Base-by-base conservation (phyloP, 768 basidiomycete species). In the Tricholoma hemisulphureum region DNA sequence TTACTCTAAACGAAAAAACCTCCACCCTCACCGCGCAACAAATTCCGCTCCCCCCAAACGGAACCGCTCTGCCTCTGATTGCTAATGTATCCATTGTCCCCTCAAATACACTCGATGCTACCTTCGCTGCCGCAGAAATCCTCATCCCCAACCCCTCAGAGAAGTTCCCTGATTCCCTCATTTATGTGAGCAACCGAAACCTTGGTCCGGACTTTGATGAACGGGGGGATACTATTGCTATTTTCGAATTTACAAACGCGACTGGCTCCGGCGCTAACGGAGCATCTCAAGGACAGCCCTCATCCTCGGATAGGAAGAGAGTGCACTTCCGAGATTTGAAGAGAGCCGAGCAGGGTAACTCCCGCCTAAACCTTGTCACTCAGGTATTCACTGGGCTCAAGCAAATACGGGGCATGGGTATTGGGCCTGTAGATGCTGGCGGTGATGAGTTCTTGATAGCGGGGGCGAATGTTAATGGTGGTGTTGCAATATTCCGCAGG, bases 181-280 rank as follows among this genome's bases (percentile, higher is more conserved):
- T 85, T 59, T 86, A 85, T 65, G 72, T 73, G 20, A 83, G 82
- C 58, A 85, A 86, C 69, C 76, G 84, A 52, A 85, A 86, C 67
- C 75, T 73, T 4, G 83, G 79, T 20, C 70, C 73, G 41, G 71
- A 71, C 50, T 61, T 66, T 24, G 82, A 84, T 61, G 67, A 76
- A 23, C 71, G 71, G 13, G 84, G 85, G 6, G 84, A 85, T 69
- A 76, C 84, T 9, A 83, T 85, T 52, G 83, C 81, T 21, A 79
- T 86, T 59, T 83, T 83, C 65, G 73, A 78, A 62, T 73, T 73
- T 37, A 67, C 75, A 41, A 70, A 71, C 51, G 61, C 60, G 18
- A 61, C 68, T 6, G 45, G 29, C 23, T 23, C 59, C 34, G 24
- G 28, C 28, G 37, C 43, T 21, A 29, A 26, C 21, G 43, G 21